Evolutionary conservation across 2,329 filamentous ascomycete species (phyloP), one percentile per base, ranked within the genome.

Genomic region (Aurifilum marmelostoma): DNA sequence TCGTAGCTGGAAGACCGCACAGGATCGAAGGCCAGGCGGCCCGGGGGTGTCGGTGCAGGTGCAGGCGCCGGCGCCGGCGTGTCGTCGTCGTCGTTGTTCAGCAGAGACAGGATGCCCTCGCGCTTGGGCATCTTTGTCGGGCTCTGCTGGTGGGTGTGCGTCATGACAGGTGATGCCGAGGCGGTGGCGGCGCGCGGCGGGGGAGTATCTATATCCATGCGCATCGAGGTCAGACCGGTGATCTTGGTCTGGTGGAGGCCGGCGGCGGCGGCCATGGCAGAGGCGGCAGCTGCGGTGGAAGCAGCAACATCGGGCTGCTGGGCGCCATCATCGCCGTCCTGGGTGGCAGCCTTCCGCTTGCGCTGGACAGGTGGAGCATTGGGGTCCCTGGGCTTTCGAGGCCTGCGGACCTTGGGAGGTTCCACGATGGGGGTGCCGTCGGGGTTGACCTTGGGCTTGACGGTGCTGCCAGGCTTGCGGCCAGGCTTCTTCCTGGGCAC

Each of bases 11-110:
- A 87, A 7, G 87, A 92, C 61, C 94, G 88, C 72, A 97, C 94
- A 0, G 94, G 94, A 78, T 97, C 94, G 80, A 96, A 97, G 75
- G 91, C 93, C 75, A 93, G 92, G 58, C 93, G 91, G 75, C 91
- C 92, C 18, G 90, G 89, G 63, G 91, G 83, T 63, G 84, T 81
- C 11, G 82, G 70, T 82, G 83, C 63, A 82, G 80, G 16, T 82
- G 81, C 50, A 78, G 76, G 66, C 52, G 78, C 83, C 59, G 37
- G 79, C 66, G 79, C 34, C 18, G 80, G 79, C 66, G 79, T 80
- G n/a, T 79, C 81, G 72, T 85, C 85, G 69, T 83, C 83, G 72
- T 85, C 85, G 69, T 83, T 83, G 71, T 88, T 89, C 41, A 88
- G 78, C 62, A 88, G 85, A 73, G 77, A 88, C 71, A 83, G 83